These are phyloP conservation scores for Cephalotrichum gorgonifer DNA, from an alignment of 2,329 filamentous ascomycete species.

Conservation along the genomic window DNA sequence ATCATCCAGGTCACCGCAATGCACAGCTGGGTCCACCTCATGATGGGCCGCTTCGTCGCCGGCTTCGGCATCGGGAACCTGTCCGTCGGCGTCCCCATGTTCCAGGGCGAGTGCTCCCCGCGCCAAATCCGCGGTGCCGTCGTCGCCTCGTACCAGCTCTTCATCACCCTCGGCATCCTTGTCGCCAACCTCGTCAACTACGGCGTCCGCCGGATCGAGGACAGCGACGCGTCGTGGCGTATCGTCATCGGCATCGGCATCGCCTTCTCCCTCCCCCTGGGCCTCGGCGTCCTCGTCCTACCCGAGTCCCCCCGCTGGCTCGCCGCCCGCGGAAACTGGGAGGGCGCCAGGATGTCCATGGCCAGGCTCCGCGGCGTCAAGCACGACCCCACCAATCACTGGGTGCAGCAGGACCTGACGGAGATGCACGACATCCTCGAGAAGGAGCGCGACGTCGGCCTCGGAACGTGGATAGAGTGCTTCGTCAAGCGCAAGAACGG, in stretches of 20 bases:
- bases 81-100: conserved; percentile 56
- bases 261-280: conserved; percentile 39
- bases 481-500: conserved; percentile 40
- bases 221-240: conserved; percentile 43
- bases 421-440: conserved; percentile 40
- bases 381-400: conserved; percentile 28
- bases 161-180: conserved; percentile 62
- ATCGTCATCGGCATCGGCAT: conserved; percentile 50
- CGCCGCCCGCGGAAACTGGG: conserved; percentile 34
- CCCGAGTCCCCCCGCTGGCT: conserved; percentile 50
- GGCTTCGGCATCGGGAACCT: conserved; percentile 61
- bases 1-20: conserved; percentile 54
- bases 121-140: conserved; percentile 53
- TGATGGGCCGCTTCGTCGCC: conserved; percentile 58
- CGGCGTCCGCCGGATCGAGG: conserved; percentile 32
- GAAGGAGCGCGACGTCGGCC: conserved; percentile 31
- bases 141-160: conserved; percentile 62
- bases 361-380: conserved; percentile 41
- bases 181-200: conserved; percentile 44
- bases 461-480: conserved; percentile 47
- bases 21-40: conserved; percentile 53
- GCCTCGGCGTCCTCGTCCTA: conserved; percentile 38
- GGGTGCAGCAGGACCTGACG: conserved; percentile 40
- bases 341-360: conserved; percentile 37
- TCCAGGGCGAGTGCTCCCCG: conserved; percentile 54